Evolutionary conservation across 371 early-diverging fungal genomes (phyloP).

Genomic region (Apophysomyces sp.): DNA sequence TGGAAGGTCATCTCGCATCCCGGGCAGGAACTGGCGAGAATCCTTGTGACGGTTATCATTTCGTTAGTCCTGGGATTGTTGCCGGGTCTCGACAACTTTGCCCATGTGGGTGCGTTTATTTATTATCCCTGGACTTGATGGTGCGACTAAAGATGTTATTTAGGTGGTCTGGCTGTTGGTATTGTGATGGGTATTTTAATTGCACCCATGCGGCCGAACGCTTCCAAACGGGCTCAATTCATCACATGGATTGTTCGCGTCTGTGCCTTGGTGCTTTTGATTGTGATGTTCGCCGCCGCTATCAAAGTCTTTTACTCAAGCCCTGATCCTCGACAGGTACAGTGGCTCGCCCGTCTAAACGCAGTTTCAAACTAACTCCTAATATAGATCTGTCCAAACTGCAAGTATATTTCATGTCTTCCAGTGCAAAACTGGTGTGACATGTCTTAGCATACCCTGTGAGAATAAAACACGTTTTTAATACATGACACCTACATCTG

Average conservation of each 20-base stretch:
- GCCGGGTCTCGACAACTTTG: constrained; percentile 81
- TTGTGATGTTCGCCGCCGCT: constrained; percentile 37
- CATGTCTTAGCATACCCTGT: background rate
- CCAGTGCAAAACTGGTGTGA: constrained; percentile 38
- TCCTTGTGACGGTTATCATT: constrained; percentile 61
- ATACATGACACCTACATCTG: no score
- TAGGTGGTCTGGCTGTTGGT: constrained; percentile 65
- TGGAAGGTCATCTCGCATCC: constrained; percentile 74
- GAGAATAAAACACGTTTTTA: no score
- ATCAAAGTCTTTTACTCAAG: constrained; percentile 48
- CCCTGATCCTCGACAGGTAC: constrained; percentile 29
- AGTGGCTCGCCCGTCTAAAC: background rate
- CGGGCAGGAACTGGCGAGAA: constrained; percentile 65
- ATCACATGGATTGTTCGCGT: constrained; percentile 41
- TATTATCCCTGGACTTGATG: constrained; percentile 8
- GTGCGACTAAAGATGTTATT: constrained; percentile 47
- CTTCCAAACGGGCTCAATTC: constrained; percentile 32
- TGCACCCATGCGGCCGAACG: constrained; percentile 34
- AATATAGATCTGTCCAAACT: constrained; percentile 29
- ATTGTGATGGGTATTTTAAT: constrained; percentile 46
- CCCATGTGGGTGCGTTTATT: constrained; percentile 57
- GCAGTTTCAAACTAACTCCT: background rate
- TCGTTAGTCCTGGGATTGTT: constrained; percentile 70
- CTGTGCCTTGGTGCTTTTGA: constrained; percentile 34
- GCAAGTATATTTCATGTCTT: constrained; percentile 31